Conservation (phyloP, 2,329 filamentous ascomycete species). For the Pseudogymnoascus sp. region DNA sequence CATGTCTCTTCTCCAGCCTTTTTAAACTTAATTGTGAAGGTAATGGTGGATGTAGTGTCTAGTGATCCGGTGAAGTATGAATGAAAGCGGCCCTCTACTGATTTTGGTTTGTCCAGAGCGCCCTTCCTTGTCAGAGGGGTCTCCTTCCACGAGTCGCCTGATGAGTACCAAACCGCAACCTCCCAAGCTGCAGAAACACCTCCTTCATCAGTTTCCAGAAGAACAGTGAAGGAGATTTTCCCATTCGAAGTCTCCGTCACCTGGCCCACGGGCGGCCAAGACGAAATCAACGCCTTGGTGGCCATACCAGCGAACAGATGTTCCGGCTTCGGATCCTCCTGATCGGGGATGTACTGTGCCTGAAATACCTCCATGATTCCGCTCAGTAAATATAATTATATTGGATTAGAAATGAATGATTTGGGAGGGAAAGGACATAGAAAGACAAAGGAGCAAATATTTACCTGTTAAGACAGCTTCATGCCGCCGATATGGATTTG, state of each 20-base stretch:
- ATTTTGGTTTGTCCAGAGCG: neutral
- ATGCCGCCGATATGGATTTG: neutral
- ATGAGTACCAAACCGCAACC: slow-evolving; percentile 66
- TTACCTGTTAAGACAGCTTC: neutral
- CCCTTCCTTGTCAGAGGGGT: slow-evolving; percentile 29
- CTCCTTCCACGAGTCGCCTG: slow-evolving; percentile 48
- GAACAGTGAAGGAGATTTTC: slow-evolving; percentile 54
- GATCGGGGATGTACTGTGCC: slow-evolving; percentile 27
- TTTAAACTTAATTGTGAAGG: slow-evolving; percentile 68
- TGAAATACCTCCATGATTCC: slow-evolving; percentile 27
- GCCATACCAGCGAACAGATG: slow-evolving; percentile 22
- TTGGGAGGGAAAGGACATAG: slow-evolving; percentile 7
- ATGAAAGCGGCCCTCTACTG: slow-evolving; percentile 1
- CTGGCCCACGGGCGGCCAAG: slow-evolving; percentile 68
- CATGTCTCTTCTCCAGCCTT: slow-evolving; percentile 46
- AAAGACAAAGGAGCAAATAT: slow-evolving; percentile 4
- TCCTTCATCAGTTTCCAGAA: slow-evolving; percentile 57
- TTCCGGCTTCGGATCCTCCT: slow-evolving; percentile 32
- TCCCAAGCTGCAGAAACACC: slow-evolving; percentile 58
- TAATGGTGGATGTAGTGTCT: slow-evolving; percentile 40
- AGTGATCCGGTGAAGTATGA: slow-evolving; percentile 51
- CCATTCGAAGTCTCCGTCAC: slow-evolving; percentile 51
- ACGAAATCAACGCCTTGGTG: slow-evolving; percentile 46
- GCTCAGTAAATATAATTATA: slow-evolving; percentile 16
- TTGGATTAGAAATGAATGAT: neutral